Conservation (phyloP, 2,329 filamentous ascomycete species). For the Ambrosiella cleistominuta region DNA sequence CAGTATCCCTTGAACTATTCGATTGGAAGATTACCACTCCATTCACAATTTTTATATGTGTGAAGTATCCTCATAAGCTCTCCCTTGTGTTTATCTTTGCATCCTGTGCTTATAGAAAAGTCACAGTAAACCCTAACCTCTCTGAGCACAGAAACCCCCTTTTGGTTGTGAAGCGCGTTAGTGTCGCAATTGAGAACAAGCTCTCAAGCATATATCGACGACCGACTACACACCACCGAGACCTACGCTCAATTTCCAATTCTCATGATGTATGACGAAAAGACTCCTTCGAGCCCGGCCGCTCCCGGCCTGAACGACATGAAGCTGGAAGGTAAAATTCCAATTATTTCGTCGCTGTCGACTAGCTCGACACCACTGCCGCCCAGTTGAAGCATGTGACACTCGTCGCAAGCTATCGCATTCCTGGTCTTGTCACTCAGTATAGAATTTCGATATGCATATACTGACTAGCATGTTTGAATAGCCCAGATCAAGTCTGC, state of each 20-base stretch:
- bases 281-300: slow-evolving; percentile 9
- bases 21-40: too few species aligned
- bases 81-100: too few species aligned
- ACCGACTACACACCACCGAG: background rate
- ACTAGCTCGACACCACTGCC: background rate
- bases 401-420: background rate
- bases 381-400: background rate
- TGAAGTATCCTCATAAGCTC: too few species aligned
- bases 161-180: background rate
- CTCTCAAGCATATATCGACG: background rate
- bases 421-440: background rate
- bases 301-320: slow-evolving; percentile 10
- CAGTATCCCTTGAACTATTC: too few species aligned
- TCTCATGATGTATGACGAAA: slow-evolving; percentile 8
- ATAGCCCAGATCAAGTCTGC: slow-evolving; percentile 95
- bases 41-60: too few species aligned
- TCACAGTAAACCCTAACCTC: too few species aligned
- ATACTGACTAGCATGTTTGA: background rate
- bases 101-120: too few species aligned
- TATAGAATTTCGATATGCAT: background rate
- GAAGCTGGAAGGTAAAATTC: slow-evolving; percentile 10
- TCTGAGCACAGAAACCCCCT: background rate
- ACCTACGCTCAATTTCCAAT: background rate
- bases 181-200: background rate
- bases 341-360: background rate